phyloP scores from a whole-genome alignment of 2,329 filamentous ascomycete species.

The Colletotrichum tabaci region DNA sequence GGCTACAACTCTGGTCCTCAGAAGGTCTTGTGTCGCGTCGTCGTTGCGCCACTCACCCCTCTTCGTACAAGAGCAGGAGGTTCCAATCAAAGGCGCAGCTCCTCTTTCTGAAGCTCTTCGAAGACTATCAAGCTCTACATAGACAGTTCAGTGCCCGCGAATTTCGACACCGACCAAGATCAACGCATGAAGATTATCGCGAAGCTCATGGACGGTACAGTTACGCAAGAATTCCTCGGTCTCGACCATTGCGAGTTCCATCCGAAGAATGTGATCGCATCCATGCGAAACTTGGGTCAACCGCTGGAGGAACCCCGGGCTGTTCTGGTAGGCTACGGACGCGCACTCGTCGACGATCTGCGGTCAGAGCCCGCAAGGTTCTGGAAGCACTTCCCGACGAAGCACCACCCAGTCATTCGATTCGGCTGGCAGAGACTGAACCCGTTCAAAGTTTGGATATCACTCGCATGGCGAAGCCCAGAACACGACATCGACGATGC shows the following conservation, averaged over 20 bases:
- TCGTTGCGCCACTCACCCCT: neutral
- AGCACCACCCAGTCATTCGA: neutral
- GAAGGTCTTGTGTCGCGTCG: slow-evolving; percentile 22
- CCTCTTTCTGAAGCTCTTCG: slow-evolving; percentile 14
- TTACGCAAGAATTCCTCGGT: slow-evolving; percentile 3
- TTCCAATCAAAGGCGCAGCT: neutral
- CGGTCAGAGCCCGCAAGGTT: neutral
- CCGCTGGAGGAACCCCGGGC: slow-evolving; percentile 4
- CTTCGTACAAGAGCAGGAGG: neutral
- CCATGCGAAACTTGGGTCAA: neutral
- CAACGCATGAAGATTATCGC: neutral
- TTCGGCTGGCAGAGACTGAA: neutral
- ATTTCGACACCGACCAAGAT: neutral
- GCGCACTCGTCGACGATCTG: neutral
- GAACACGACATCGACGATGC: neutral
- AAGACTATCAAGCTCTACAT: neutral
- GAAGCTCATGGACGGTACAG: slow-evolving; percentile 9
- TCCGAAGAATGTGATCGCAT: neutral
- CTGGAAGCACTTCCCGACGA: neutral
- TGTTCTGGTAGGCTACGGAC: slow-evolving; percentile 4
- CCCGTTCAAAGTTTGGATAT: slow-evolving; percentile 1
- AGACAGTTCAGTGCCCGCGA: too few relatives aligned
- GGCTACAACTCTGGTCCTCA: neutral
- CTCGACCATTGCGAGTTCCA: neutral
- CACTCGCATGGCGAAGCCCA: neutral